Base-by-base conservation (phyloP, 2,329 filamentous ascomycete genomes). In the Amauroascus niger region DNA sequence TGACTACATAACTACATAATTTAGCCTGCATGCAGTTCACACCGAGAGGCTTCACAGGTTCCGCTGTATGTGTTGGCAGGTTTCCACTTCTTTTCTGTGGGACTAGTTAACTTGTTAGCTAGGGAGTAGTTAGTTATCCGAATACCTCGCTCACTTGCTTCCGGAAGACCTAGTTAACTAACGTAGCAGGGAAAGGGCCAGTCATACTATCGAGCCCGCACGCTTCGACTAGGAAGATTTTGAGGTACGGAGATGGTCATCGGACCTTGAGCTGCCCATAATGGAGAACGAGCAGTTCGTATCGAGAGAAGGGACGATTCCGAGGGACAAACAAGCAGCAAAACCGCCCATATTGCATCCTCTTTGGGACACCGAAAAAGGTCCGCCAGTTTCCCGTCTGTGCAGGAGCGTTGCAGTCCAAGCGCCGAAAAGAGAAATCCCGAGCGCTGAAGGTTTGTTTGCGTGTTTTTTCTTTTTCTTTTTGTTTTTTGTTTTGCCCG, bases 41-140 rank as follows among this genome's bases (percentile, higher is more conserved):
- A 16, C 35, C 14, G 35, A 9, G 33, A 35, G 35, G 6, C 6
- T 18, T 18, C 2, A 39, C 35, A 2, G 33, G 14, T 39, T 22
- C 45, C 28, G 32, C 33, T 32, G 46, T 30, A 26, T 49, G 47
- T 39, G 47, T 49, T 49, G 47, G 47, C 47, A 49, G 9, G 35
- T 39, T 39, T 39, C 35, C 35, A 39, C 35, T 39, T 39, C 14
- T 7, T 39, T 39, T 14, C 14, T 9, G 14, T 16, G 35, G 35
- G 14, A 39, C 35, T 39, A n/a, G n/a, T n/a, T n/a, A n/a, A n/a
- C n/a, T n/a, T n/a, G n/a, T n/a, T n/a, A n/a, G n/a, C n/a, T n/a
- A n/a, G n/a, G n/a, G n/a, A n/a, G n/a, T n/a, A n/a, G n/a, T n/a
- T n/a, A n/a, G n/a, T n/a, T n/a, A 18, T 39, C 35, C 14, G 18